Evolutionary conservation across 2,329 filamentous ascomycete species (phyloP).

Genomic region (Drechslerella dactyloides): DNA sequence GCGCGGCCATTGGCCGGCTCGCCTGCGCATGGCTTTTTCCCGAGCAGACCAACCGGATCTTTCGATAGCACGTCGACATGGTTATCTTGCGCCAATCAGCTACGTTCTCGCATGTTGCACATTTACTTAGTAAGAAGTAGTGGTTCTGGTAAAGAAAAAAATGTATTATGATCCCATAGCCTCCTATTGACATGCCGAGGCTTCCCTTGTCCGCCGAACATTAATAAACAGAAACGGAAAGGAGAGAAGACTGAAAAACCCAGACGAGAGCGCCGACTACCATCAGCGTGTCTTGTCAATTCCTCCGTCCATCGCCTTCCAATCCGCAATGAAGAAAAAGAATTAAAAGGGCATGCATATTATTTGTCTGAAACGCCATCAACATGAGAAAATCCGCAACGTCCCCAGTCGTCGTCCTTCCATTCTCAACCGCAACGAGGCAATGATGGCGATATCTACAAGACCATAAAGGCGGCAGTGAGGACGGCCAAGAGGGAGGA

Average conservation of each 20-base stretch:
- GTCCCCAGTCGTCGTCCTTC: neutral
- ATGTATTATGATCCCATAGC: slow-evolving; percentile 1
- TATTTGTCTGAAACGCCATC: slow-evolving; percentile 14
- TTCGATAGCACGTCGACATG: neutral
- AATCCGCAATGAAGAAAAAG: slow-evolving; percentile 3
- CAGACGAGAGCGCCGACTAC: neutral
- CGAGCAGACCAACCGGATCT: neutral
- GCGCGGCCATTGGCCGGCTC: neutral
- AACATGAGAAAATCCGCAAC: slow-evolving; percentile 12
- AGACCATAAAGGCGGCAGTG: slow-evolving; percentile 49
- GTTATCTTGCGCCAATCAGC: neutral
- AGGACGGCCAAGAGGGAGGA: slow-evolving; percentile 48
- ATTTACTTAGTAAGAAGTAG: neutral
- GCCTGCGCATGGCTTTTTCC: neutral
- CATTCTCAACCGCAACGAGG: neutral
- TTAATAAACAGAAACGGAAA: neutral
- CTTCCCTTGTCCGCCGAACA: neutral
- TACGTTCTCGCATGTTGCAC: neutral
- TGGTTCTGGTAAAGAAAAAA: neutral
- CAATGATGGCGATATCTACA: slow-evolving; percentile 26
- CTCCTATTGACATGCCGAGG: slow-evolving; percentile 1
- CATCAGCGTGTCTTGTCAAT: neutral
- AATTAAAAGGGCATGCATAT: slow-evolving; percentile 7
- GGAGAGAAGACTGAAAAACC: neutral
- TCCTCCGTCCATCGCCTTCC: neutral